A percentile compares a stretch with the other conserved stretches of the same genome.
Conservation (phyloP, 2,329 filamentous ascomycete genomes). For the Westerdykella aurantiaca region DNA sequence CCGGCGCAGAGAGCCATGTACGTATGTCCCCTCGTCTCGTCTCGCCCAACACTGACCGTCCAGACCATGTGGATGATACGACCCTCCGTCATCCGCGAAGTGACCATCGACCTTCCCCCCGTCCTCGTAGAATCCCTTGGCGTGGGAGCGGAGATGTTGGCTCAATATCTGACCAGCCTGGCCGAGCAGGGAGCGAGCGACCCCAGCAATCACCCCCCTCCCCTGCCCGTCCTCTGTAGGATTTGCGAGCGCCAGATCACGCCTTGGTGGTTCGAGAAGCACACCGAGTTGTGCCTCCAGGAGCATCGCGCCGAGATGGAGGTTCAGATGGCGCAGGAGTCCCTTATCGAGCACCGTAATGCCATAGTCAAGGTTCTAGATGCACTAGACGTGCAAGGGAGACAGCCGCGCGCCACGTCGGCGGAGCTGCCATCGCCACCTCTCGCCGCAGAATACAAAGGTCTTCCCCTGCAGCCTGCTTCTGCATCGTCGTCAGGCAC, state of each 20-base stretch:
- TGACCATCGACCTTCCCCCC: slow-evolving; percentile 88
- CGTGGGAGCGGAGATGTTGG: slow-evolving; percentile 88
- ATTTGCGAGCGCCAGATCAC: slow-evolving; percentile 97
- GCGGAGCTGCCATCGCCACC: slow-evolving; percentile 43
- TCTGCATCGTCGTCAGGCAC: slow-evolving; percentile 61
- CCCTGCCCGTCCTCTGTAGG: slow-evolving; percentile 80
- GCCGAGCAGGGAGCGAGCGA: slow-evolving; percentile 76
- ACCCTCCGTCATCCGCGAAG: slow-evolving; percentile 81
- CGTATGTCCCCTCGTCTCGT: slow-evolving; percentile 37
- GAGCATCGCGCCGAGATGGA: slow-evolving; percentile 97
- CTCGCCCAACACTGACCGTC: slow-evolving; percentile 17
- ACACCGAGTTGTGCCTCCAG: slow-evolving; percentile 91
- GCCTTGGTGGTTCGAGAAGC: slow-evolving; percentile 99
- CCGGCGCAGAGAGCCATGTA: slow-evolving; percentile 85
- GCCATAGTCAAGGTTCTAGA: slow-evolving; percentile 93
- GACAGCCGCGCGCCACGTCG: slow-evolving; percentile 51
- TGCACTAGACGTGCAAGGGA: slow-evolving; percentile 73
- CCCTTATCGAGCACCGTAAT: slow-evolving; percentile 84
- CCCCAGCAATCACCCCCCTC: slow-evolving; percentile 69
- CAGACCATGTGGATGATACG: slow-evolving; percentile 99
- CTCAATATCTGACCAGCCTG: slow-evolving; percentile 83
- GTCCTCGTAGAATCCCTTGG: slow-evolving; percentile 89
- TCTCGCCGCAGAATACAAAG: slow-evolving; percentile 76
- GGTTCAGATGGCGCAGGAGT: slow-evolving; percentile 92
- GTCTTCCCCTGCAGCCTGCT: slow-evolving; percentile 72